Base-by-base conservation (phyloP, 768 basidiomycete genomes). In the Russula emetica region DNA sequence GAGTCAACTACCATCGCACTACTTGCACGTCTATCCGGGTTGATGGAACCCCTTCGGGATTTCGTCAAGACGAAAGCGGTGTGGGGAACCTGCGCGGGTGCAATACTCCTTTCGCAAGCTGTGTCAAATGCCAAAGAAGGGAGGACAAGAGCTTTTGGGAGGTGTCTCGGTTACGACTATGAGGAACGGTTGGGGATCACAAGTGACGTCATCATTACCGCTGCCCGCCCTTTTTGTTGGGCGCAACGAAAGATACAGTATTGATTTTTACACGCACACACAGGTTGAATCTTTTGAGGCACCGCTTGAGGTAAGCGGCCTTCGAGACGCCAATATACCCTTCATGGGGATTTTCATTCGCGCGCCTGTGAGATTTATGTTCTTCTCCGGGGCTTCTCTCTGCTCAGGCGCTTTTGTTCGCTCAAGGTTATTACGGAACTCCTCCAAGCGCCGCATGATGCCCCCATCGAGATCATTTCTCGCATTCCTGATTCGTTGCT, bases 1-100 rank as follows among this genome's bases (percentile, higher is more conserved):
- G 96, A 98, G 76, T 94, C 91, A 5, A 98, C 96, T 6, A 92
- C 94, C 3, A 98, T 98, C 64, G 90, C 86, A 1, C 80, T 91
- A 55, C 79, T 88, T 22, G 91, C 85, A 32, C 81, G 81, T 59
- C 80, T 86, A 32, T 82, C 87, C 0, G 92, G 92, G 0, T 81
- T 98, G 45, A 72, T 94, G 18, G 85, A 88, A n/a, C 92, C 91
- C 8, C 78, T 98, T 5, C 80, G 83, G 42, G 79, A 83, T 42
- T 95, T 94, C 67, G 78, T 86, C n/a, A 78, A 78, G 67, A 73
- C 70, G 0, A 92, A 88, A 71, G 86, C 92, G 0, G 83, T 94
- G 2, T 98, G 94, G 94, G 95, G 95, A 3, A 97, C 94, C 0
- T 98, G 95, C 74, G 95, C 95, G 0, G 95, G 96, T 13, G 94